These are phyloP conservation scores for Blastocystis sp. DNA, from an alignment of 352 stramenopile species.

Conservation along the genomic window DNA sequence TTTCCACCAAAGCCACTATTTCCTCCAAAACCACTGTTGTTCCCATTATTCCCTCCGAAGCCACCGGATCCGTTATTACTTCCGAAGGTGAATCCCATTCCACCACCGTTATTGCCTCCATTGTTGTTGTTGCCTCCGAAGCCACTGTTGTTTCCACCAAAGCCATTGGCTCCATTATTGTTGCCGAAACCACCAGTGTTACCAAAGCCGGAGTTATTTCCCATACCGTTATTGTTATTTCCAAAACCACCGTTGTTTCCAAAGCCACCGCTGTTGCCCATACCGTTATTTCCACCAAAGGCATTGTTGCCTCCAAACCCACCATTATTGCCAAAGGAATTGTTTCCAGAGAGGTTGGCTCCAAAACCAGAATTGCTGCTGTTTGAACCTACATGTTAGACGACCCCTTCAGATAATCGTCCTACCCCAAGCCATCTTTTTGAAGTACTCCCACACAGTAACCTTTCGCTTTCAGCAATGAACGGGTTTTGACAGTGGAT, in stretches of 20 bases:
- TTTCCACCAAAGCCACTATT: not conserved
- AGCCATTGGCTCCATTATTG: not conserved
- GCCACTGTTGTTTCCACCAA: not conserved
- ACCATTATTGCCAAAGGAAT: not conserved
- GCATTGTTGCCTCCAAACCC: not conserved
- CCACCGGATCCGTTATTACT: not conserved
- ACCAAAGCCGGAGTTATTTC: not conserved
- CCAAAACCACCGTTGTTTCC: not conserved
- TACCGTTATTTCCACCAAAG: conserved; percentile 2
- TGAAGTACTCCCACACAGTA: not conserved
- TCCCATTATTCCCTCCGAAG: not conserved
- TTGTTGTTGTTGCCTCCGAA: not conserved
- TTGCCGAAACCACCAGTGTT: not conserved
- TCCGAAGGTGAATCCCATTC: not conserved
- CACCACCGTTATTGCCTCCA: not conserved
- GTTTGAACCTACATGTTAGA: not conserved
- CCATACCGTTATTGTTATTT: conserved; percentile 10
- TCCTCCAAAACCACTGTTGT: not conserved
- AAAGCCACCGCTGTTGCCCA: conserved; percentile 9
- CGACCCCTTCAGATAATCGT: not conserved
- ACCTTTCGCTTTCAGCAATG: not conserved
- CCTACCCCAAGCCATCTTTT: not conserved
- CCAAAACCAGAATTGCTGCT: not conserved
- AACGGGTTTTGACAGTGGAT: not conserved
- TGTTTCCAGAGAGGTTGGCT: not conserved